Base-by-base conservation (phyloP, 2,329 filamentous ascomycete genomes). In the Ustilaginoidea virens region DNA sequence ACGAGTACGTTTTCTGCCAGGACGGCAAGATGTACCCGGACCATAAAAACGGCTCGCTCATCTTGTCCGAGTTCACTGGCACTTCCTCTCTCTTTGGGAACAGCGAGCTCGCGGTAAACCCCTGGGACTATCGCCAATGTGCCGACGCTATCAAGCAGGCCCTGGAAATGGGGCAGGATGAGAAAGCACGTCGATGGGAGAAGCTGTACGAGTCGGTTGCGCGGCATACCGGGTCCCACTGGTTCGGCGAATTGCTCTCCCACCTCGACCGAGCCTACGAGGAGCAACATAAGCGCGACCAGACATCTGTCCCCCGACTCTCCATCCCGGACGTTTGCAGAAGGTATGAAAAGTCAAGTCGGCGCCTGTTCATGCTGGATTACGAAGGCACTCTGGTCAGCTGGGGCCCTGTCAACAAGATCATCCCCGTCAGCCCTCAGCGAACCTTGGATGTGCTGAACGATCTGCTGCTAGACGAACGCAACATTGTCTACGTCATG, bases 51-150 rank as follows among this genome's bases (percentile, higher is more conserved):
- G 83, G 83, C 2, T 86, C 85, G 1, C 63, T 96, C 24, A 93
- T 96, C 39, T 61, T 96, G 30, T 93, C 83, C 37, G 87, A 96
- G 49, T 96, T 96, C 47, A 93, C 87, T 2, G 90, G 87, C 15
- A 92, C 85, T 34, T 76, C 86, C 1, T 82, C 80, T 0, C 66
- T 96, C 2, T 92, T 96, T 44, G 72, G 73, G 11, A 72, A 78
- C 25, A 72, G 81, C 33, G 79, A 90, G 38, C 66, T 96, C 10
- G 69, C 81, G 0, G 79, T 96, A 44, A 96, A 96, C 47, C 87
- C 87, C 0, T 96, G 87, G 87, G 82, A 94, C 49, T 93, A 93
- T 51, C 71, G 78, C 20, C 74, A 83, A 47, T 92, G 82, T 42
- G 81, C 85, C 28, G 74, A 90, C 18, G 82, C 85, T 7, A 87